Base-by-base conservation (phyloP, 139 green algal species). In the Volvox reticuliferus region DNA sequence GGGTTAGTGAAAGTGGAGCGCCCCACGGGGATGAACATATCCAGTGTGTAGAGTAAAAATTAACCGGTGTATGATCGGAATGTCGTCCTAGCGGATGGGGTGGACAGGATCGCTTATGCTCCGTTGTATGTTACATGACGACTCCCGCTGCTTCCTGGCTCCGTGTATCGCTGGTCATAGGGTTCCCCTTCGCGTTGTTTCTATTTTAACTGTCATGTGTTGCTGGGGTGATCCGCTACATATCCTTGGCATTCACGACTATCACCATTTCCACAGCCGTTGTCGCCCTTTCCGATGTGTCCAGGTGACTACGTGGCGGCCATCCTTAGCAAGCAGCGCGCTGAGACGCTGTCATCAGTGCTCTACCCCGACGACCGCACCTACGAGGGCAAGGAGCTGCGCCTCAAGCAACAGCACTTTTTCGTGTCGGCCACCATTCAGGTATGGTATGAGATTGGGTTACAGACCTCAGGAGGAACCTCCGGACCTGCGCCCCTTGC, bases 401-500 rank as follows among this genome's bases (percentile, higher is more conserved):
- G 98, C 62, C 96, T 99, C 33, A 99, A 99, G 94, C 98, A 99
- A 95, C 98, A 99, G 96, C 97, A 99, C 96, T 99, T 99, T 95
- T 99, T 99, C 92, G 97, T 99, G 73, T 97, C 93, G 22, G 98
- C 98, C 69, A 99, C 98, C 16, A 95, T 99, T 78, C 98, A 99
- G 96, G 96, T 82, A 82, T 20, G 76, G 32, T 62, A 82, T 79
- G 71, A 24, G 65, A 28, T 73, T 26, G 12, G 65, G 65, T 73
- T 16, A 73, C 65, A 9, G 65, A 9, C 44, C 44, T 55, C 44
- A 9, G 5, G 44, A 55, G 44, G 44, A 55, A 55, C 9, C 44
- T 55, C 9, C 44, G 44, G 5, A 55, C 44, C 44, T 14, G 5
- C 44, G 44, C 44, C 9, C 44, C 44, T 55, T 55, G 44, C 44